A percentile compares a stretch with the other conserved stretches of the same genome.
These are phyloP conservation scores for Myxozyma neglecta DNA, from an alignment of 805 yeast genomes.

Conservation along the genomic window DNA sequence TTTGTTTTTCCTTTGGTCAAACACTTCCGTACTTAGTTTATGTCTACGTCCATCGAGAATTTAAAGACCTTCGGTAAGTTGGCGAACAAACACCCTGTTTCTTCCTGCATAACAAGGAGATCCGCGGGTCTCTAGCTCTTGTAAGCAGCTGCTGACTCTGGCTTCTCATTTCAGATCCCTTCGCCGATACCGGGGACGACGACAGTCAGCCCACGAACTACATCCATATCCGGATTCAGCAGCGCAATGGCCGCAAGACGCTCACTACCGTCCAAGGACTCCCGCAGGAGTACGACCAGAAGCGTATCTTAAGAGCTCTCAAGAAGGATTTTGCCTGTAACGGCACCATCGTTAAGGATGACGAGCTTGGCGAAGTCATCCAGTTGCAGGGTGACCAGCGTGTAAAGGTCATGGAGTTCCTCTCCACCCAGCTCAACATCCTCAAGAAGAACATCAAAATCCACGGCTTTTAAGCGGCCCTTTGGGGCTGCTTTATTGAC, in stretches of 20 bases:
- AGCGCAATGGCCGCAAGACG: conserved; percentile 99
- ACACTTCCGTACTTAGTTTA: conserved; percentile 38
- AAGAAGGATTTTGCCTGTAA: conserved; percentile 99
- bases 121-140: background rate
- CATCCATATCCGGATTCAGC: conserved; percentile 95
- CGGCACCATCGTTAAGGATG: conserved; percentile 96
- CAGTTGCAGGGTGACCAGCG: conserved; percentile 99
- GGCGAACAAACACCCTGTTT: background rate
- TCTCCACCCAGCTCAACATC: conserved; percentile 79
- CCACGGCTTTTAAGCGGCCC: conserved; percentile 78
- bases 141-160: too few relatives aligned
- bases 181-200: conserved; percentile 99
- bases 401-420: conserved; percentile 89
- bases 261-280: conserved; percentile 98
- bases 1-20: conserved; percentile 14
- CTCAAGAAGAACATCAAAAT: conserved; percentile 96
- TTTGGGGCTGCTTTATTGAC: conserved; percentile 1
- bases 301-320: conserved; percentile 87
- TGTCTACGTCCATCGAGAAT: conserved; percentile 78
- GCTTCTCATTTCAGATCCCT: conserved; percentile 60
- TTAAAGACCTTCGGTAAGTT: conserved; percentile 46
- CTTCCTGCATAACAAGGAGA: background rate
- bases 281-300: conserved; percentile 90
- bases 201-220: conserved; percentile 92
- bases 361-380: conserved; percentile 92